A percentile compares a stretch with the other conserved stretches of the same genome.
Evolutionary conservation across 371 early-diverging fungal genomes (phyloP).

Genomic region (Mortierella sp.): DNA sequence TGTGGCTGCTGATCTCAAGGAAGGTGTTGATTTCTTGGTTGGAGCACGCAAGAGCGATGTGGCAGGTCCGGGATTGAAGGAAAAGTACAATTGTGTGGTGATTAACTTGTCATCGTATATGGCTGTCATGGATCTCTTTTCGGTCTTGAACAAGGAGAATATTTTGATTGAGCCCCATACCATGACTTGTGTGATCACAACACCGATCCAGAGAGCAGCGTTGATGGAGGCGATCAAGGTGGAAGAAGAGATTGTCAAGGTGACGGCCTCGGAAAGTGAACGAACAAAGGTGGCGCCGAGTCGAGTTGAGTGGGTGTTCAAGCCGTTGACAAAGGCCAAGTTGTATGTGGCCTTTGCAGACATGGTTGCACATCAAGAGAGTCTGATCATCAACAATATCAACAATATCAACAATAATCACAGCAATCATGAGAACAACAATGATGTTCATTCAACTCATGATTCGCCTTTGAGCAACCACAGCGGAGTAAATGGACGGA

Average conservation of each 20-base stretch:
- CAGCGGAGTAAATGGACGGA: too few species aligned
- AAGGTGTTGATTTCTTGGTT: constrained; percentile 38
- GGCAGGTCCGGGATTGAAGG: background rate
- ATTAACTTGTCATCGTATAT: constrained; percentile 62
- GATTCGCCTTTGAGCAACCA: too few species aligned
- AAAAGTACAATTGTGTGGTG: constrained; percentile 61
- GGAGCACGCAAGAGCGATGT: constrained; percentile 16
- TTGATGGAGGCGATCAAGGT: constrained; percentile 62
- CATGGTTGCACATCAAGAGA: constrained; percentile 36
- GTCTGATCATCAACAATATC: background rate
- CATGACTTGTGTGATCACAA: constrained; percentile 63
- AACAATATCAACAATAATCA: background rate
- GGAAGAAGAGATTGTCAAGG: constrained; percentile 37
- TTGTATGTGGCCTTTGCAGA: constrained; percentile 65
- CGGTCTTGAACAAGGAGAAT: constrained; percentile 52
- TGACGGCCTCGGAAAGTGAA: background rate
- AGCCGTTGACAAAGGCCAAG: constrained; percentile 66
- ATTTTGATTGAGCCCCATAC: constrained; percentile 56
- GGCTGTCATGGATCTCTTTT: constrained; percentile 58
- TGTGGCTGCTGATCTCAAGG: constrained; percentile 31
- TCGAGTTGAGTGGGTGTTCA: constrained; percentile 68
- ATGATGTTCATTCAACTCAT: background rate
- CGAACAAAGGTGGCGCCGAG: constrained; percentile 43
- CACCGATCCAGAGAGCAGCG: constrained; percentile 66
- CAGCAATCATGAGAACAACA: background rate